Conservation (phyloP, 768 basidiomycete species). For the Postia placenta region DNA sequence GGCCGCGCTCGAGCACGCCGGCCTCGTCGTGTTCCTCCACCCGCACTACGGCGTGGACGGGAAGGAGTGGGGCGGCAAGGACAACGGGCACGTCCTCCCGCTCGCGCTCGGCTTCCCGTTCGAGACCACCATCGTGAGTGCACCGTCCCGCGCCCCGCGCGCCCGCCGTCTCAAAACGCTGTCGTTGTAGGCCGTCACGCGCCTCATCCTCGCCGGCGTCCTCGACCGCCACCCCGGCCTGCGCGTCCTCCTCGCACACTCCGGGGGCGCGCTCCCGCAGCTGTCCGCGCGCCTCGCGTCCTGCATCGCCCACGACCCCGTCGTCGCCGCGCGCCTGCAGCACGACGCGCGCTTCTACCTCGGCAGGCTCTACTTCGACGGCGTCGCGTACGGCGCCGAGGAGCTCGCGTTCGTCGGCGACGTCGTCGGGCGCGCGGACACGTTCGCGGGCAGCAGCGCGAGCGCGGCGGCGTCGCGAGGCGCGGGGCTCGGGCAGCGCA, state of each 20-base stretch:
- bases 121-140: conserved; percentile 77
- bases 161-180: background rate
- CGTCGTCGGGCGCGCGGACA: conserved; percentile 53
- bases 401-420: conserved; percentile 77
- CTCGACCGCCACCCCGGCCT: conserved; percentile 75
- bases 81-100: conserved; percentile 85
- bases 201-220: conserved; percentile 75
- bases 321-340: conserved; percentile 64
- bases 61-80: conserved; percentile 67
- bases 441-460: conserved; percentile 27
- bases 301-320: conserved; percentile 81
- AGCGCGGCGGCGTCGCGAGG: conserved; percentile 11
- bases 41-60: conserved; percentile 80
- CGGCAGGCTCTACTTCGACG: conserved; percentile 75
- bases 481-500: conserved; percentile 28
- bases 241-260: conserved; percentile 78
- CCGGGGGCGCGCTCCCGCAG: conserved; percentile 78
- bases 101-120: conserved; percentile 87
- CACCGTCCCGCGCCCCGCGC: background rate
- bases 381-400: conserved; percentile 84
- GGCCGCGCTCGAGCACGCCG: conserved; percentile 64
- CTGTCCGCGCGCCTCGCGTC: conserved; percentile 81
- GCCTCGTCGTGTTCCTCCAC: conserved; percentile 77
- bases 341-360: conserved; percentile 84
- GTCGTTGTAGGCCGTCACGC: conserved; percentile 53